These are phyloP conservation scores for Ambrosiella beaveri DNA, from an alignment of 2,329 filamentous ascomycete genomes.

Conservation along the genomic window DNA sequence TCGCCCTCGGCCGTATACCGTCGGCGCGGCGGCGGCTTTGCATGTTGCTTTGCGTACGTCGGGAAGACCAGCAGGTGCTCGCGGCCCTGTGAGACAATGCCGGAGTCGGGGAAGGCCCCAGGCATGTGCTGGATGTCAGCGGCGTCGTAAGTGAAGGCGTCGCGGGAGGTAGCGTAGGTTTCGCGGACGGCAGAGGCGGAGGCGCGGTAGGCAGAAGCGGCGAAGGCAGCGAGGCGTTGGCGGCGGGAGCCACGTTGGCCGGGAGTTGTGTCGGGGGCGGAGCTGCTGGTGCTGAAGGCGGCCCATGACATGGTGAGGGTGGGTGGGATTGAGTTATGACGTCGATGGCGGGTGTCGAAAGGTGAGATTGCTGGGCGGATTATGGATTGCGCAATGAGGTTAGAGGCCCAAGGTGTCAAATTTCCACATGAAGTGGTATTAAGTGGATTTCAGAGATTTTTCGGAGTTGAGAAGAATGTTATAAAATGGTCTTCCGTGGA, in stretches of 20 bases:
- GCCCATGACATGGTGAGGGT: constrained; percentile 5
- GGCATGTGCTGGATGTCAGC: constrained; percentile 34
- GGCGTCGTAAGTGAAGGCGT: constrained; percentile 18
- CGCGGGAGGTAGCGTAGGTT: constrained; percentile 38
- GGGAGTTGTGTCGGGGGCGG: constrained; percentile 10
- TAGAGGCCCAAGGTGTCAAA: too few species aligned
- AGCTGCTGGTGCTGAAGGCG: constrained; percentile 11
- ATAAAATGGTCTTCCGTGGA: too few species aligned
- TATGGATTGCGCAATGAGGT: too few species aligned
- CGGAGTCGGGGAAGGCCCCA: constrained; percentile 66
- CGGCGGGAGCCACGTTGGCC: constrained; percentile 54
- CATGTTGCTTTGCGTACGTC: constrained; percentile 67
- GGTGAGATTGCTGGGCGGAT: too few species aligned
- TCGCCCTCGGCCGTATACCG: constrained; percentile 14
- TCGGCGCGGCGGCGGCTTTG: not conserved
- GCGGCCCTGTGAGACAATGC: constrained; percentile 61
- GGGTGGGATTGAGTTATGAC: too few species aligned
- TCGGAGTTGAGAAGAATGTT: too few species aligned
- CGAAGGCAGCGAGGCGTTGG: constrained; percentile 55
- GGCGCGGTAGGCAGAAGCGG: constrained; percentile 38
- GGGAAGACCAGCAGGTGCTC: constrained; percentile 94
- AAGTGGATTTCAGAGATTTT: too few species aligned
- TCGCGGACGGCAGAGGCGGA: constrained; percentile 39
- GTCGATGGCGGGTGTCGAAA: too few species aligned
- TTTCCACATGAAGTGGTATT: too few species aligned